phyloP scores from a whole-genome alignment of 306 rosid genomes.

The Rubus parviflorus region DNA sequence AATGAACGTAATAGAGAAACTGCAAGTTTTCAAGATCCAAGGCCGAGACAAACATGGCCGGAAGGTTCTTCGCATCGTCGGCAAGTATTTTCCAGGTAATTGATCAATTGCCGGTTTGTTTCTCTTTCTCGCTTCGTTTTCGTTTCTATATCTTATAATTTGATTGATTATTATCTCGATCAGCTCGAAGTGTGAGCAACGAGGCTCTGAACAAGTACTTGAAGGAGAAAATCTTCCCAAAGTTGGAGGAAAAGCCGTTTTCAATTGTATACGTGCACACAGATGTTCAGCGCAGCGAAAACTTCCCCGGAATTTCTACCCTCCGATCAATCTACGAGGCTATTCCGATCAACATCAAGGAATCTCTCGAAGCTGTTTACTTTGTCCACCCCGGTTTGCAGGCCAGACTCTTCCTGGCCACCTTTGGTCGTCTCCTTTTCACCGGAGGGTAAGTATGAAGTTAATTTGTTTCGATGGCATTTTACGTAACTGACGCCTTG shows the following conservation, averaged over 20 bases:
- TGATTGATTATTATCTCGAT: neutral
- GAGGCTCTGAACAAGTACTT: conserved; percentile 36
- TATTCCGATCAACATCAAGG: conserved; percentile 25
- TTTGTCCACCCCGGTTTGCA: conserved; percentile 39
- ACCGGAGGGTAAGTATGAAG: conserved; percentile 29
- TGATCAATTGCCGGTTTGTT: no score
- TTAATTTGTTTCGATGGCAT: neutral
- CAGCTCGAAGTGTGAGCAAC: conserved; percentile 33
- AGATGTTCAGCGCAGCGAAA: conserved; percentile 27
- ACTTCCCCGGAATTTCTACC: conserved; percentile 35
- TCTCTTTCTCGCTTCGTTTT: neutral
- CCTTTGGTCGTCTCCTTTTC: conserved; percentile 38
- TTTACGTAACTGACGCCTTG: neutral
- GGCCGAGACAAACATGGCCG: conserved; percentile 38
- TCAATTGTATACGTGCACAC: conserved; percentile 41
- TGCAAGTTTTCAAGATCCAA: conserved; percentile 34
- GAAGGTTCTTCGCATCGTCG: conserved; percentile 35
- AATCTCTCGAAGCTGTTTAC: conserved; percentile 28
- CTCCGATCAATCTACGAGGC: conserved; percentile 33
- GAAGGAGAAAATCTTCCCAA: conserved; percentile 23
- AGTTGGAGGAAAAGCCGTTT: conserved; percentile 31
- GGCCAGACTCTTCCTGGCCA: conserved; percentile 41
- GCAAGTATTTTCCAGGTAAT: conserved; percentile 40
- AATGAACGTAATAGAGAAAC: conserved; percentile 23
- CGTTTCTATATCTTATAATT: neutral